Conservation (phyloP, 768 basidiomycete genomes). For the Russula vinacea region DNA sequence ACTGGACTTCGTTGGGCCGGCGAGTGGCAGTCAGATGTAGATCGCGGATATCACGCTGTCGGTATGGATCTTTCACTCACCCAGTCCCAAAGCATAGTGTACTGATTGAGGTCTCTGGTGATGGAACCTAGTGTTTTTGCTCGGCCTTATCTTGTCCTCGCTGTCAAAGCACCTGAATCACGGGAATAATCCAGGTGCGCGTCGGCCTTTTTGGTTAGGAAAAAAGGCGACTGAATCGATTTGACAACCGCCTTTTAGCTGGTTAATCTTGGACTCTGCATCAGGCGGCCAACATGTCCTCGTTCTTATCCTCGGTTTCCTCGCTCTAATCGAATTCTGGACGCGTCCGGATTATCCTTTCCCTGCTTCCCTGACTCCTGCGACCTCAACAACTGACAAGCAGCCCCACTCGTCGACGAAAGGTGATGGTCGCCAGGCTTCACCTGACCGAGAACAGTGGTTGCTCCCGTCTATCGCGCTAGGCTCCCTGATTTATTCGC, state of each 20-base stretch:
- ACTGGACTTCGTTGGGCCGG: slow-evolving; percentile 23
- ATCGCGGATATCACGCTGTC: slow-evolving; percentile 23
- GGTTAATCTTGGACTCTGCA: slow-evolving; percentile 67
- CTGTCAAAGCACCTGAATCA: slow-evolving; percentile 75
- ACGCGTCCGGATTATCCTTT: slow-evolving; percentile 40
- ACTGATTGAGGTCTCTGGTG: neutral
- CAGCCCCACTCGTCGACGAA: neutral
- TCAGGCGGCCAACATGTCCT: slow-evolving; percentile 70
- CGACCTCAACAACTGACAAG: neutral
- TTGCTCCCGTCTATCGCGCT: slow-evolving; percentile 51
- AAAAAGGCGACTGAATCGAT: slow-evolving; percentile 5
- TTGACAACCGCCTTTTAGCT: slow-evolving; percentile 47
- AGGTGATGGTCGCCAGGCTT: neutral
- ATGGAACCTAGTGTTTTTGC: slow-evolving; percentile 49
- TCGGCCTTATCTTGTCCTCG: slow-evolving; percentile 65
- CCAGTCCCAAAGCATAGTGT: neutral
- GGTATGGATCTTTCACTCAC: slow-evolving; percentile 16
- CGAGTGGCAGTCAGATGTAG: slow-evolving; percentile 24
- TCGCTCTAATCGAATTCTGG: slow-evolving; percentile 57
- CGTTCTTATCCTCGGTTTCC: slow-evolving; percentile 54
- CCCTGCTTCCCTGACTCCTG: slow-evolving; percentile 15
- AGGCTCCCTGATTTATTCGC: slow-evolving; percentile 64
- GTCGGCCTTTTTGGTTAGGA: neutral
- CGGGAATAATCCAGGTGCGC: slow-evolving; percentile 71
- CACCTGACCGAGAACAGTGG: slow-evolving; percentile 35